These are phyloP conservation scores for Cystobasidium slooffiae DNA, from an alignment of 1,284 basidiomycete genomes.

Conservation along the genomic window DNA sequence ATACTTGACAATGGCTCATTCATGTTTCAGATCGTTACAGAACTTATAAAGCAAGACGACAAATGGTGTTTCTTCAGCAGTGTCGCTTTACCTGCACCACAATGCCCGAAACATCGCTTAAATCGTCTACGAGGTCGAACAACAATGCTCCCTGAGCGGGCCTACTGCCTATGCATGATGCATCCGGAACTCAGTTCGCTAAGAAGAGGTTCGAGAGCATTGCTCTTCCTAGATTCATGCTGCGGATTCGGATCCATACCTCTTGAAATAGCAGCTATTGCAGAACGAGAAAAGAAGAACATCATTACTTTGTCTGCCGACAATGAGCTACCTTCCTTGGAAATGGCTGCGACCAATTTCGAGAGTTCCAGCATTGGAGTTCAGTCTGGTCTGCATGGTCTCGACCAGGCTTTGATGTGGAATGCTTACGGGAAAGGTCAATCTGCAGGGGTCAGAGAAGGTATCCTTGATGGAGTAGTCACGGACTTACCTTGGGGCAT, in stretches of 20 bases:
- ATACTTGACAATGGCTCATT: too few relatives aligned
- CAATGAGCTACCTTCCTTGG: constrained; percentile 31
- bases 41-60: constrained; percentile 1
- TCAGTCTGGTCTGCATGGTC: constrained; percentile 2
- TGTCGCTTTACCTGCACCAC: constrained; percentile 11
- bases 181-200: constrained; percentile 4
- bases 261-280: constrained; percentile 22
- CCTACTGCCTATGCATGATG: constrained; percentile 28
- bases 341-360: not conserved
- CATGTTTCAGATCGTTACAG: constrained; percentile 11
- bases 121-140: constrained; percentile 26
- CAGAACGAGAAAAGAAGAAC: not conserved
- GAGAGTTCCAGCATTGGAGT: not conserved
- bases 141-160: constrained; percentile 28
- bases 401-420: constrained; percentile 22
- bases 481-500: constrained; percentile 40
- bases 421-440: constrained; percentile 7
- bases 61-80: constrained; percentile 4
- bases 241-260: constrained; percentile 36
- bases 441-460: constrained; percentile 23
- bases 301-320: constrained; percentile 13
- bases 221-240: constrained; percentile 34
- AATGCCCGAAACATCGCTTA: constrained; percentile 5
- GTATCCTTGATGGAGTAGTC: constrained; percentile 25
- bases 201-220: not conserved